These are phyloP conservation scores for Coix lacrymajobi DNA, from an alignment of 176 grass and related monocot genomes.

Conservation along the genomic window DNA sequence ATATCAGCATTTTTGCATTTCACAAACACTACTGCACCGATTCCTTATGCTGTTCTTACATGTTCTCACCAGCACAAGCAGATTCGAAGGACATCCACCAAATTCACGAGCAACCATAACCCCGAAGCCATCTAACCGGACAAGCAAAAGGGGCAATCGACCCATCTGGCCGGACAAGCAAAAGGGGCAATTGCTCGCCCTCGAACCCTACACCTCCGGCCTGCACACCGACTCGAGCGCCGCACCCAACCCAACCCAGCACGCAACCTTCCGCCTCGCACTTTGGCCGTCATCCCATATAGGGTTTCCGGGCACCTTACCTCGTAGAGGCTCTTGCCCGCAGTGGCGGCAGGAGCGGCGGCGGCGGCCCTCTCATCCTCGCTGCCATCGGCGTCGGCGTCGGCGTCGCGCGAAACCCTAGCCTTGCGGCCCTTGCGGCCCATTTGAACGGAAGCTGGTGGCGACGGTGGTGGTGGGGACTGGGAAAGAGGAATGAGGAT, in stretches of 20 bases:
- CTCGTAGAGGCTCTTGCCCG: conserved; percentile 75
- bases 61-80: not conserved
- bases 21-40: not conserved
- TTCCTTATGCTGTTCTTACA: not conserved
- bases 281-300: not conserved
- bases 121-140: not conserved
- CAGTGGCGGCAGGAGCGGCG: not conserved
- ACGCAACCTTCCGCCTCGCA: not conserved
- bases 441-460: not conserved
- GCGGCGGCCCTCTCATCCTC: conserved; percentile 1
- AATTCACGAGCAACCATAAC: not conserved
- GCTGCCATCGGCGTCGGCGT: not conserved
- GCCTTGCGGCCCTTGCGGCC: conserved; percentile 38
- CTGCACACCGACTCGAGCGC: not conserved
- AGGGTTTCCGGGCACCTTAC: conserved; percentile 34
- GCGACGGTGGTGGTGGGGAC: not conserved
- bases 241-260: not conserved
- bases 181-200: not conserved
- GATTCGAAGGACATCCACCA: not conserved
- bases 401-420: conserved; percentile 49
- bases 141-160: not conserved
- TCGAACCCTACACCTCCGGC: not conserved
- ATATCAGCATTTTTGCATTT: not conserved
- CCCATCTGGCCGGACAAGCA: not conserved
- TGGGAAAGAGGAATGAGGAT: not conserved